phyloP scores from a whole-genome alignment of 2,329 filamentous ascomycete species.

The Akanthomyces muscarius region DNA sequence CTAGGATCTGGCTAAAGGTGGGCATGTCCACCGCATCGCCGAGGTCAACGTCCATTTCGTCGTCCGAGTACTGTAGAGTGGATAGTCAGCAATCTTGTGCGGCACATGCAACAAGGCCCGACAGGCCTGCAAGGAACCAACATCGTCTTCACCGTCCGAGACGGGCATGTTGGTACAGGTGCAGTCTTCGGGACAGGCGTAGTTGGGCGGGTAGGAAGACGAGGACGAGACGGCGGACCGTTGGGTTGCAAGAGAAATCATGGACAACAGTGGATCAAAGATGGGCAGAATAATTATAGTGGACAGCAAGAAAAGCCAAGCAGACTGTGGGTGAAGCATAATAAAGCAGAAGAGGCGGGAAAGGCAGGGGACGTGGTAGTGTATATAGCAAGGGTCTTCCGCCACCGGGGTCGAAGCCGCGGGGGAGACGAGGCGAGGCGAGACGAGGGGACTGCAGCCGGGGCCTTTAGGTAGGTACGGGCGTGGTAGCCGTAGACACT shows the following conservation, averaged over 20 bases:
- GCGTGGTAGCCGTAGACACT: conserved; percentile 23
- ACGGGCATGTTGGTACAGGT: conserved; percentile 4
- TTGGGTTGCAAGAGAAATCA: conserved; percentile 12
- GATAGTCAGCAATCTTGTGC: background rate
- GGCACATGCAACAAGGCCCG: background rate
- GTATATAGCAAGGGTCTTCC: conserved; percentile 15
- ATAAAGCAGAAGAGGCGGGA: background rate
- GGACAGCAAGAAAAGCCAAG: background rate
- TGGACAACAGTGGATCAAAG: background rate
- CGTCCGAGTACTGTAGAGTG: conserved; percentile 17
- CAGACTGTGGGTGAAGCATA: background rate
- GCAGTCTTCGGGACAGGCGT: background rate
- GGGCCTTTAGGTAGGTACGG: conserved; percentile 19
- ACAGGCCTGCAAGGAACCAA: conserved; percentile 8
- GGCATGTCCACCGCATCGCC: conserved; percentile 71
- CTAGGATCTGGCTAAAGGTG: conserved; percentile 92
- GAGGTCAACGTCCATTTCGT: conserved; percentile 54
- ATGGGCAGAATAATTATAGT: background rate
- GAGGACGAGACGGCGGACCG: background rate
- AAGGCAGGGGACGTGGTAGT: conserved; percentile 6
- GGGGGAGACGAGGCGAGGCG: conserved; percentile 5
- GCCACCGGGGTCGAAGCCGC: conserved; percentile 13
- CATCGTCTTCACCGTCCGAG: conserved; percentile 11
- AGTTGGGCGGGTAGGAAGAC: background rate
- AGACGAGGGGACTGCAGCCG: background rate